These are phyloP conservation scores for Tricholoma hemisulphureum DNA, from an alignment of 768 basidiomycete species.

Conservation along the genomic window DNA sequence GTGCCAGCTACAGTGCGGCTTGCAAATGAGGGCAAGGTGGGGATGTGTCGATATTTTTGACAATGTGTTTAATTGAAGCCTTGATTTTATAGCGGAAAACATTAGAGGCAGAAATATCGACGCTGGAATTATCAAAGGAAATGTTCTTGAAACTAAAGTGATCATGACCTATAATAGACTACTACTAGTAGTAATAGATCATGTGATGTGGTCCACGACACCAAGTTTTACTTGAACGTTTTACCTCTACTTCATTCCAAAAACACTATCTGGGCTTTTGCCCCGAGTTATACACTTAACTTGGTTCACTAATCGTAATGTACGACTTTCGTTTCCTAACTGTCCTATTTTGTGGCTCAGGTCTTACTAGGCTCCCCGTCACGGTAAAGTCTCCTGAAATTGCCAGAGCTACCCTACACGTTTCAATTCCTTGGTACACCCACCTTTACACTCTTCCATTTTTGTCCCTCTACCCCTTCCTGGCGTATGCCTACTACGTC, in stretches of 20 bases:
- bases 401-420: slow-evolving; percentile 61
- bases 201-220: not conserved
- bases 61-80: slow-evolving; percentile 4
- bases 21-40: slow-evolving; percentile 81
- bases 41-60: slow-evolving; percentile 16
- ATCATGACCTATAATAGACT: not conserved
- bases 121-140: slow-evolving; percentile 65
- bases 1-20: slow-evolving; percentile 76
- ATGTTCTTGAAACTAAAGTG: slow-evolving; percentile 71
- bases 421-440: slow-evolving; percentile 62
- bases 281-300: not conserved
- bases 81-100: slow-evolving; percentile 58
- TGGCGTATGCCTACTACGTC: slow-evolving; percentile 89
- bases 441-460: slow-evolving; percentile 78
- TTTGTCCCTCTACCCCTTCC: slow-evolving; percentile 75
- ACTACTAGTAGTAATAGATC: no score
- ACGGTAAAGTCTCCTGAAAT: slow-evolving; percentile 67
- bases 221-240: not conserved
- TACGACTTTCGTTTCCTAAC: slow-evolving; percentile 7
- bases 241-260: not conserved
- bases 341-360: not conserved
- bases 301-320: slow-evolving; percentile 1
- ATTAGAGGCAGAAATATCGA: slow-evolving; percentile 75
- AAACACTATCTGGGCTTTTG: not conserved
- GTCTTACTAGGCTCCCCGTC: slow-evolving; percentile 41